Conservation (phyloP, 2,329 filamentous ascomycete species). For the Neofusicoccum sp. region DNA sequence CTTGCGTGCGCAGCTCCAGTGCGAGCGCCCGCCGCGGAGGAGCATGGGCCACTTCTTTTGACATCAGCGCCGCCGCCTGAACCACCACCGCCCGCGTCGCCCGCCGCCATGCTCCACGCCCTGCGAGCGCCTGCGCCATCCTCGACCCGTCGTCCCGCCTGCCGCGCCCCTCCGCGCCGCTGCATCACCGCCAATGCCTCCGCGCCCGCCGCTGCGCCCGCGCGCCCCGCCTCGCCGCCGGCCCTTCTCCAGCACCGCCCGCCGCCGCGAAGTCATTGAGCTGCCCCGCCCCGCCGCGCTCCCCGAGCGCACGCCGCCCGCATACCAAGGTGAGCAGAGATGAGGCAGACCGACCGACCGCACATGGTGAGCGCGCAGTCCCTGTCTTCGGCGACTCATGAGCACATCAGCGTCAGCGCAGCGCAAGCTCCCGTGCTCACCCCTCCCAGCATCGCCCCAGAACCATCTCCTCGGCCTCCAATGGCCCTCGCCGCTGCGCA, state of each 20-base stretch:
- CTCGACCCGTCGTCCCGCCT: neutral
- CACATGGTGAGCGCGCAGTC: slow-evolving; percentile 13
- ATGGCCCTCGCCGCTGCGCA: slow-evolving; percentile 67
- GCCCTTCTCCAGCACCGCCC: slow-evolving; percentile 29
- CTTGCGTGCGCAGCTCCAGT: neutral
- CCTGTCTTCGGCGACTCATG: neutral
- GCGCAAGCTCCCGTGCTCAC: neutral
- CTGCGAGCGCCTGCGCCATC: neutral
- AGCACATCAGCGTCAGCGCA: neutral
- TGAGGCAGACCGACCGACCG: neutral
- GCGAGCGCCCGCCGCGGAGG: neutral
- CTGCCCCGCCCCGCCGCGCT: slow-evolving; percentile 30
- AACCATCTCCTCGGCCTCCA: slow-evolving; percentile 64
- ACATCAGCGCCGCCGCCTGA: neutral
- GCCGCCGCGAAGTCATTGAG: slow-evolving; percentile 24
- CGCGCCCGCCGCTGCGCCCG: neutral
- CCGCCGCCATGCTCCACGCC: neutral
- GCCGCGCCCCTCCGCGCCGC: neutral
- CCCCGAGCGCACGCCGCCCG: slow-evolving; percentile 33
- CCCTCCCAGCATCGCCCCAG: slow-evolving; percentile 49
- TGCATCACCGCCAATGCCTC: neutral
- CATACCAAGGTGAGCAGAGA: slow-evolving; percentile 27
- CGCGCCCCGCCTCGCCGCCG: slow-evolving; percentile 12
- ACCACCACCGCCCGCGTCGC: neutral
- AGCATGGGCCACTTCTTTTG: slow-evolving; percentile 7